Conservation (phyloP, 2,329 filamentous ascomycete species). For the Neoascochyta sp. region DNA sequence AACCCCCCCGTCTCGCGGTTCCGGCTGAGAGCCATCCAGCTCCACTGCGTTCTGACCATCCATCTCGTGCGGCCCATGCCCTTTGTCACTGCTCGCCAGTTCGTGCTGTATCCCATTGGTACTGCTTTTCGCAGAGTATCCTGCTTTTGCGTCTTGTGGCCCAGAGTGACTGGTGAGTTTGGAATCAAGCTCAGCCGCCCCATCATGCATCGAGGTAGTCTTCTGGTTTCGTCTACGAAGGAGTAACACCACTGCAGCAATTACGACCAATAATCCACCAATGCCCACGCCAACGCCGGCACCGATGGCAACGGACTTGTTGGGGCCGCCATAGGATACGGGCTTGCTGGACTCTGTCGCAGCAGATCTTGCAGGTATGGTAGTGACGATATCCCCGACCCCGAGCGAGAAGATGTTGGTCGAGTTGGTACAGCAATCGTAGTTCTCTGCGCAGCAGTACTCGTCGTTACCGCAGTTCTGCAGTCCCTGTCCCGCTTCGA, state of each 20-base stretch:
- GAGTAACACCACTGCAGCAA: constrained; percentile 7
- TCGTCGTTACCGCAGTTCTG: constrained; percentile 13
- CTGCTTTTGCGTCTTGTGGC: too few relatives aligned
- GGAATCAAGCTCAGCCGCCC: too few relatives aligned
- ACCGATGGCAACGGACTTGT: constrained; percentile 9
- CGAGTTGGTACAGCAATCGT: constrained; percentile 17
- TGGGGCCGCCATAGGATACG: constrained; percentile 4
- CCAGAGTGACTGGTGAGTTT: too few relatives aligned
- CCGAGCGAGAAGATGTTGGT: constrained; percentile 13
- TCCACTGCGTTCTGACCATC: too few relatives aligned
- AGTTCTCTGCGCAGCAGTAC: constrained; percentile 16
- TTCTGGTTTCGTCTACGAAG: constrained; percentile 4
- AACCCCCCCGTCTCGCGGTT: too few relatives aligned
- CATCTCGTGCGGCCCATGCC: too few relatives aligned
- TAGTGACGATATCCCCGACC: constrained; percentile 11
- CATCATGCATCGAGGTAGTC: too few relatives aligned
- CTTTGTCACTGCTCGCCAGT: too few relatives aligned
- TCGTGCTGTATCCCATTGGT: too few relatives aligned
- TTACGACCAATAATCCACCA: constrained; percentile 10
- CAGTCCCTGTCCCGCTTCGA: constrained; percentile 15
- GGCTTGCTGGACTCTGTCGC: constrained; percentile 5
- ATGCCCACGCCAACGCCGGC: constrained; percentile 18
- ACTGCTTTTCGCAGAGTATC: too few relatives aligned
- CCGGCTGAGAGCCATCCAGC: too few relatives aligned
- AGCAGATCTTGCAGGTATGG: constrained; percentile 8